Conservation (phyloP, 257 asterid genomes). For the Ligustrum vulgare region DNA sequence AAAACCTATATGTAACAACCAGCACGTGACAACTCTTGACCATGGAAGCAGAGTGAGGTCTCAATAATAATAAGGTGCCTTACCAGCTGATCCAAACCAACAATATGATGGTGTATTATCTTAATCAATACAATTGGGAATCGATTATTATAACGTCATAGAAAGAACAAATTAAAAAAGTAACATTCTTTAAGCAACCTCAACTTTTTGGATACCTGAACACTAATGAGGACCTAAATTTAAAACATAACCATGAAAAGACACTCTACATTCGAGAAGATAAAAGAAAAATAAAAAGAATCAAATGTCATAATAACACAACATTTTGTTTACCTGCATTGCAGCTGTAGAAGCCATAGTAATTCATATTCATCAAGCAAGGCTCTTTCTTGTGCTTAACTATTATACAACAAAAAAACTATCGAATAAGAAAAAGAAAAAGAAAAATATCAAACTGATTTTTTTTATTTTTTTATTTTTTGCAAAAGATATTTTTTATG, state of each 20-base stretch:
- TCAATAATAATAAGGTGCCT: neutral
- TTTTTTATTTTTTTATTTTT: no score
- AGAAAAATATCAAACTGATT: no score
- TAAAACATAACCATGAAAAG: neutral
- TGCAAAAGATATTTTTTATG: no score
- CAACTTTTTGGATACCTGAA: neutral
- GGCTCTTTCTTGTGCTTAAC: constrained; percentile 33
- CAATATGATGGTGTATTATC: neutral
- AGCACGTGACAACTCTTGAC: neutral
- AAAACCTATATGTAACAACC: neutral
- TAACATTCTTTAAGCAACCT: neutral
- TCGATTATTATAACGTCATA: neutral
- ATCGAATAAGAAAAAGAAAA: no score
- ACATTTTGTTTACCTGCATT: constrained; percentile 47
- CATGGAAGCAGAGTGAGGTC: neutral
- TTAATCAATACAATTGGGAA: neutral
- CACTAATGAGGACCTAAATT: neutral
- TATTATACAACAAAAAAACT: no score
- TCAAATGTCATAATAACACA: neutral
- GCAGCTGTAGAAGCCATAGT: constrained; percentile 40
- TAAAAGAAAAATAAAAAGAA: neutral
- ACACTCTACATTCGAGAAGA: neutral
- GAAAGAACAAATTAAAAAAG: neutral
- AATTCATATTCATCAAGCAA: constrained; percentile 55
- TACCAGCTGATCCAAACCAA: neutral